Percentiles rank a stretch among this genome's conserved stretches.
phyloP scores from a whole-genome alignment of 805 yeast genomes.

The Wickerhamiella allomyrinae region DNA sequence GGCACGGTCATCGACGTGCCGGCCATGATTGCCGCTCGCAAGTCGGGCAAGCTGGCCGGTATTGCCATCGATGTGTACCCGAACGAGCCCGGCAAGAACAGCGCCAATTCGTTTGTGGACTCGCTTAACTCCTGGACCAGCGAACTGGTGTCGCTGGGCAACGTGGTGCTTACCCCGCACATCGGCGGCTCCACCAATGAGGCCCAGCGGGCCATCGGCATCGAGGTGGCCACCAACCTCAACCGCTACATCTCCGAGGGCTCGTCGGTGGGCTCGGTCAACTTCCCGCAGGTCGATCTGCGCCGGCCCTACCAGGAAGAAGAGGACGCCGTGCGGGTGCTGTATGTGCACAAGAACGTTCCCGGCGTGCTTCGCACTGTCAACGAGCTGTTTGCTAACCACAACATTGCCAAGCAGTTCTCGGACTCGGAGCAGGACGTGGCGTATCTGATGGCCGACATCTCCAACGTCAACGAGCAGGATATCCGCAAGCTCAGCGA shows the following conservation, averaged over 20 bases:
- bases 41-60: constrained; percentile 89
- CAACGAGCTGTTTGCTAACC: constrained; percentile 83
- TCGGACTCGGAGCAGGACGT: constrained; percentile 94
- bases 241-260: constrained; percentile 94
- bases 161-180: constrained; percentile 89
- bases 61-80: constrained; percentile 96
- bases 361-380: constrained; percentile 98
- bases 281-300: constrained; percentile 95
- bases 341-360: constrained; percentile 92
- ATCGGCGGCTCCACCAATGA: constrained; percentile 99
- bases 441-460: constrained; percentile 97
- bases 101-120: constrained; percentile 61
- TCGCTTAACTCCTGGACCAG: constrained; percentile 70
- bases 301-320: constrained; percentile 83
- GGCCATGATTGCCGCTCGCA: constrained; percentile 81
- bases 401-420: constrained; percentile 95
- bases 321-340: constrained; percentile 69
- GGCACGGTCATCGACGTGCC: constrained; percentile 97
- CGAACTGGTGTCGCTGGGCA: constrained; percentile 68
- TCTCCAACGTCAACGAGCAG: constrained; percentile 63
- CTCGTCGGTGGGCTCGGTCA: constrained; percentile 84
- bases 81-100: constrained; percentile 93
- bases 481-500: constrained; percentile 78
- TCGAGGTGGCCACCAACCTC: constrained; percentile 80
- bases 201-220: constrained; percentile 95